These are phyloP conservation scores for Trichoderma harzianum DNA, from an alignment of 2,329 filamentous ascomycete genomes.

Conservation along the genomic window DNA sequence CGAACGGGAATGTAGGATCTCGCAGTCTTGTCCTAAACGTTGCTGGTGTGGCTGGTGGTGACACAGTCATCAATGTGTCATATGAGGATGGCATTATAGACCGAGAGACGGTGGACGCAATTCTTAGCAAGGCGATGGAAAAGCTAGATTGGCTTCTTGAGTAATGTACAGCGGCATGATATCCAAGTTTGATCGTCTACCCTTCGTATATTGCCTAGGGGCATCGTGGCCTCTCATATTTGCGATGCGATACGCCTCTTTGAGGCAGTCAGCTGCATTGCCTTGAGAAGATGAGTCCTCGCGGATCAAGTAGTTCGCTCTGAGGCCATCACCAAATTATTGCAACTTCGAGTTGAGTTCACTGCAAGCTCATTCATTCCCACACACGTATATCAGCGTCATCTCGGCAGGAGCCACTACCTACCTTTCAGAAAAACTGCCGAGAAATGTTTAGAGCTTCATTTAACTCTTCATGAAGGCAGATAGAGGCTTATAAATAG, in stretches of 20 bases:
- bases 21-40: not conserved
- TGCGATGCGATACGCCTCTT: not conserved
- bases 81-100: not conserved
- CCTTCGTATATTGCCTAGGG: not conserved
- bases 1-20: not conserved
- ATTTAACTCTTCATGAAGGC: too few species aligned
- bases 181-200: not conserved
- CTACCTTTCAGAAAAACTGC: rapidly evolving
- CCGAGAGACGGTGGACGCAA: not conserved
- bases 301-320: not conserved
- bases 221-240: not conserved
- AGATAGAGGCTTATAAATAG: not conserved
- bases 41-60: not conserved
- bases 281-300: not conserved
- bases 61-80: not conserved
- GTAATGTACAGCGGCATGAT: not conserved
- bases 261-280: not conserved
- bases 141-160: not conserved
- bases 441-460: not conserved
- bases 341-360: not conserved
- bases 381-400: not conserved
- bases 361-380: not conserved
- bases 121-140: not conserved
- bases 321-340: not conserved
- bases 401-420: rapidly evolving